Evolutionary conservation across 352 stramenopile species (phyloP), one percentile per base, ranked within the genome.

Genomic region (Lagenidium giganteum): DNA sequence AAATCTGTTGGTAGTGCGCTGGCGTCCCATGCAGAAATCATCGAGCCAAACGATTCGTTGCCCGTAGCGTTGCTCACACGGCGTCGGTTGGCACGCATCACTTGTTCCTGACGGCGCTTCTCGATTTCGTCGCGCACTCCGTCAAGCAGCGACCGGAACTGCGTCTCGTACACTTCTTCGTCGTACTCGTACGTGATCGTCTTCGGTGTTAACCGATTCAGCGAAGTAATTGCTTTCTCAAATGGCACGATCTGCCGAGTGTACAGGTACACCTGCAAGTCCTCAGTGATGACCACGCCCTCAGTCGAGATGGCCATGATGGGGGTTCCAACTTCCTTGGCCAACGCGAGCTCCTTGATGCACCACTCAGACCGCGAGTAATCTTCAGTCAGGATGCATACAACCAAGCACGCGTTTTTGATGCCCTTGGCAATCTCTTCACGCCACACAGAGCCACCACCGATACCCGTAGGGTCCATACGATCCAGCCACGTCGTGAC

Each of bases 181-280:
- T 79, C 50, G 42, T 83, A 79, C 38, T 66, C 64, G 39, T 77
- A 81, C 42, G 29, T 64, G 46, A 78, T 61, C 6, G 64, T 61
- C 7, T 55, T 52, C 36, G 61, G 47, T 46, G 66, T 65, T 11
- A 39, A 14, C 21, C 58, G 51, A 39, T 74, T 47, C 24, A 82
- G 38, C 18, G 45, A 42, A 22, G 54, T 62, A 51, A 85, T 81
- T 6, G 68, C 54, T 3, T 52, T 47, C 53, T 83, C 68, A 27
- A 85, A 85, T 20, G 72, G 70, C n/a, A 85, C 60, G 52, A 85
- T 83, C 37, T 82, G 70, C 8, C 72, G 67, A 14, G 72, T 81
- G 51, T 81, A 81, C 11, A 85, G 61, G 57, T 85, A 85, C 47
- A 81, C 69, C 31, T 85, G 70, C 54, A 85, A 63, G 34, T 85